A percentile compares a stretch with the other conserved stretches of the same genome.
Conservation (phyloP, 371 early-diverging fungal species). For the Mucor lusitanicus region DNA sequence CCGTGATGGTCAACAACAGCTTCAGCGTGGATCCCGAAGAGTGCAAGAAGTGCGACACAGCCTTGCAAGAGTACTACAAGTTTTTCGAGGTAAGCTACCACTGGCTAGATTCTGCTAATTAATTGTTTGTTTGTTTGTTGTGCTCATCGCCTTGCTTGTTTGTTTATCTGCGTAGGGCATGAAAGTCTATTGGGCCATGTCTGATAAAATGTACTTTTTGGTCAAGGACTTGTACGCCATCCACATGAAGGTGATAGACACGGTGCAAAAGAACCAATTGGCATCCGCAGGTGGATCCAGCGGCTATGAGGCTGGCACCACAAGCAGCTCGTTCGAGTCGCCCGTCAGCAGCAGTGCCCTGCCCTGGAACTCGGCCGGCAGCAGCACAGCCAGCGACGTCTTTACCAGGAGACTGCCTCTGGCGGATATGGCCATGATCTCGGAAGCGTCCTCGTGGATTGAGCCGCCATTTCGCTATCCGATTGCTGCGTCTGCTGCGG, state of each 20-base stretch:
- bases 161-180: conserved; percentile 31
- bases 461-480: background rate
- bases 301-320: background rate
- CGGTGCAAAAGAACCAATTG: background rate
- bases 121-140: conserved; percentile 12
- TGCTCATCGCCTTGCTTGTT: too few species aligned
- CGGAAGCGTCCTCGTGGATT: background rate
- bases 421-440: background rate
- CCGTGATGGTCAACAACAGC: conserved; percentile 54
- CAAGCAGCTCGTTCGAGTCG: background rate
- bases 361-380: background rate
- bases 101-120: too few species aligned
- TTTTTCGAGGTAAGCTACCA: conserved; percentile 35
- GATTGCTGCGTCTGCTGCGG: background rate
- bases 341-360: background rate
- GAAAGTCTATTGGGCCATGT: conserved; percentile 58
- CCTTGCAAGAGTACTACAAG: conserved; percentile 43
- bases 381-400: background rate
- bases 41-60: conserved; percentile 38
- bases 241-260: conserved; percentile 27
- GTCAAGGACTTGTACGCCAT: conserved; percentile 55
- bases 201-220: conserved; percentile 58
- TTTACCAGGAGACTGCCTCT: background rate
- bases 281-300: background rate
- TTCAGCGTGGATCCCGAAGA: conserved; percentile 43